phyloP scores from a whole-genome alignment of 2,329 filamentous ascomycete genomes.

The Neonectria faginata region DNA sequence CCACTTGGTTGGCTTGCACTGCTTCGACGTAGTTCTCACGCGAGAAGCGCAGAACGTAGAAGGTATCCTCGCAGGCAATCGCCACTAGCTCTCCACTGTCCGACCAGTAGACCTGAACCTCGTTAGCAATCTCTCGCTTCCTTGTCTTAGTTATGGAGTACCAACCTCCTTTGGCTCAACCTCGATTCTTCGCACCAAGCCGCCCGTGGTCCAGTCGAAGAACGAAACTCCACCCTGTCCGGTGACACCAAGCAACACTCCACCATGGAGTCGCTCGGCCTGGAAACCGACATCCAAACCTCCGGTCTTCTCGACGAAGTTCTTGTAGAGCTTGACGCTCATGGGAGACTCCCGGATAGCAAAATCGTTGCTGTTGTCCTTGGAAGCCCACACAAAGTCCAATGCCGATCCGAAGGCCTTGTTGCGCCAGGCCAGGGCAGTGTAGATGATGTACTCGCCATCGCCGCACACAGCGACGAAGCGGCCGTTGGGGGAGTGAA shows the following conservation, averaged over 20 bases:
- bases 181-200: slow-evolving; percentile 91
- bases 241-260: slow-evolving; percentile 91
- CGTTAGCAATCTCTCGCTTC: slow-evolving; percentile 16
- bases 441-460: slow-evolving; percentile 99
- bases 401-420: slow-evolving; percentile 96
- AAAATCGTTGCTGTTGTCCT: slow-evolving; percentile 98
- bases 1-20: slow-evolving; percentile 82
- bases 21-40: slow-evolving; percentile 89
- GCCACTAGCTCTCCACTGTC: slow-evolving; percentile 94
- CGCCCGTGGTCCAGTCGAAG: slow-evolving; percentile 95
- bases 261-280: slow-evolving; percentile 89
- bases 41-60: slow-evolving; percentile 93
- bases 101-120: slow-evolving; percentile 87
- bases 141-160: neutral
- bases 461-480: slow-evolving; percentile 88
- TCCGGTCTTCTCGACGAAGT: slow-evolving; percentile 91
- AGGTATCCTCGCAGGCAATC: slow-evolving; percentile 93
- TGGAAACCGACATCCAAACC: slow-evolving; percentile 95
- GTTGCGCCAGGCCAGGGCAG: slow-evolving; percentile 94
- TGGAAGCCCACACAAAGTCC: slow-evolving; percentile 97
- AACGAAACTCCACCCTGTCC: slow-evolving; percentile 95
- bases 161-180: slow-evolving; percentile 69
- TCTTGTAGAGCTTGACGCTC: slow-evolving; percentile 97
- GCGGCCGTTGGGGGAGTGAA: slow-evolving; percentile 95
- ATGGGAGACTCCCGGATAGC: slow-evolving; percentile 95